Conservation (phyloP, 1,284 basidiomycete species). For the Moesziomyces globuligerus region DNA sequence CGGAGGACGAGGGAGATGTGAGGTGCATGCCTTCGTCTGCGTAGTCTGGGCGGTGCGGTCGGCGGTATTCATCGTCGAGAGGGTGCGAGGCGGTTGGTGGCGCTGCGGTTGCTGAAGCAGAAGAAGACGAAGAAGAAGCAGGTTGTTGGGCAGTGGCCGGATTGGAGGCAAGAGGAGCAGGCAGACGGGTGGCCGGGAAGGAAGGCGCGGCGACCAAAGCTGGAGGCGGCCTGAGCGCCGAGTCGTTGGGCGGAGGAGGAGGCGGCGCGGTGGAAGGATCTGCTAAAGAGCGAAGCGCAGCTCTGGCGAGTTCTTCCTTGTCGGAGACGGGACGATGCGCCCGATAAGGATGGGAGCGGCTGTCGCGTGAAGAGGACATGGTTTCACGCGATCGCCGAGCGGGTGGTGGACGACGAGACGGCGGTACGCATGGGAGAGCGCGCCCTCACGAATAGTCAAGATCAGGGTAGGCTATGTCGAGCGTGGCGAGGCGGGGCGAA, state of each 20-base stretch:
- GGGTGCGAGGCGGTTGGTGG: slow-evolving; percentile 1
- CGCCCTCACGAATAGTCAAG: too few species aligned
- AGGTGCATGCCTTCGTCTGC: not conserved
- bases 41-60: slow-evolving; percentile 1
- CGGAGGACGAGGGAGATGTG: not conserved
- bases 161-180: not conserved
- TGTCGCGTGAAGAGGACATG: slow-evolving; percentile 20
- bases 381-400: slow-evolving; percentile 3
- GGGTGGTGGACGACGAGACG: not conserved
- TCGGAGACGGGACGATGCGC: slow-evolving; percentile 15
- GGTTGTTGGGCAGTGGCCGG: slow-evolving; percentile 2
- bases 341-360: slow-evolving; percentile 5
- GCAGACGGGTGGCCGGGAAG: not conserved
- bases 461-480: not conserved
- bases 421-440: not conserved
- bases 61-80: not conserved
- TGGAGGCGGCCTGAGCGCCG: too few species aligned
- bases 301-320: slow-evolving; percentile 42
- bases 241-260: not conserved
- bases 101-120: not conserved
- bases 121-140: slow-evolving; percentile 7
- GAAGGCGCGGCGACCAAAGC: too few species aligned
- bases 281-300: slow-evolving; percentile 40
- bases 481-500: too few species aligned
- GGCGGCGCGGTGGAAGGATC: not conserved